Percentiles rank a stretch among this genome's conserved stretches.
These are phyloP conservation scores for Plasmodium billcollinsi DNA, from an alignment of 169 alveolate genomes.

Conservation along the genomic window DNA sequence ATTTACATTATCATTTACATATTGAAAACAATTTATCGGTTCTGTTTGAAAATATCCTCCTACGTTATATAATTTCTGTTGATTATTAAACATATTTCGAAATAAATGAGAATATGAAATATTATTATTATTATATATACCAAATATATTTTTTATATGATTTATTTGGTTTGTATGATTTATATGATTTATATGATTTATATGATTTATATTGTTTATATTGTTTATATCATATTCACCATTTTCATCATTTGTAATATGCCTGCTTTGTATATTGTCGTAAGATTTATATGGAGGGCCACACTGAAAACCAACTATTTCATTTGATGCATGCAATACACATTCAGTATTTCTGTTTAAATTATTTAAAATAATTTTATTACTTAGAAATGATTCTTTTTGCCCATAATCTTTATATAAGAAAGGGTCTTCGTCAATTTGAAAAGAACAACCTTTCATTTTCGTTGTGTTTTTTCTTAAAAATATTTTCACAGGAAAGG, in stretches of 20 bases:
- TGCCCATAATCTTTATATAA: slow-evolving; percentile 37
- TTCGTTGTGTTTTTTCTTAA: slow-evolving; percentile 34
- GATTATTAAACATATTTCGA: too few species aligned
- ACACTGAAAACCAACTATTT: slow-evolving; percentile 67
- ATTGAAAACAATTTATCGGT: slow-evolving; percentile 53
- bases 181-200: too few species aligned
- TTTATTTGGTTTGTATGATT: too few species aligned
- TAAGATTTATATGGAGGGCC: slow-evolving; percentile 51
- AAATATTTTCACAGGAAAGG: slow-evolving; percentile 47
- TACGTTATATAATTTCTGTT: too few species aligned
- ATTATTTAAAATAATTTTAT: slow-evolving; percentile 22
- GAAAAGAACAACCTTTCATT: slow-evolving; percentile 73
- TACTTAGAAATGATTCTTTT: slow-evolving; percentile 46
- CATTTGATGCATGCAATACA: slow-evolving; percentile 28
- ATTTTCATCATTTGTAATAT: not conserved
- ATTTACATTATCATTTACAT: slow-evolving; percentile 33
- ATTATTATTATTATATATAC: not conserved
- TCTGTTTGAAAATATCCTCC: slow-evolving; percentile 35
- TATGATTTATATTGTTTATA: not conserved
- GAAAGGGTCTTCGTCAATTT: slow-evolving; percentile 6
- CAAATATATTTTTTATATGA: not conserved
- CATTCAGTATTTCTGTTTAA: slow-evolving; percentile 26
- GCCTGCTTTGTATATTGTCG: too few species aligned
- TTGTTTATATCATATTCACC: not conserved
- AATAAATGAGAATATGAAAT: too few species aligned